Percentiles rank a stretch among this genome's conserved stretches.
phyloP scores from a whole-genome alignment of 2,329 filamentous ascomycete genomes.

The Epichloe scottii region DNA sequence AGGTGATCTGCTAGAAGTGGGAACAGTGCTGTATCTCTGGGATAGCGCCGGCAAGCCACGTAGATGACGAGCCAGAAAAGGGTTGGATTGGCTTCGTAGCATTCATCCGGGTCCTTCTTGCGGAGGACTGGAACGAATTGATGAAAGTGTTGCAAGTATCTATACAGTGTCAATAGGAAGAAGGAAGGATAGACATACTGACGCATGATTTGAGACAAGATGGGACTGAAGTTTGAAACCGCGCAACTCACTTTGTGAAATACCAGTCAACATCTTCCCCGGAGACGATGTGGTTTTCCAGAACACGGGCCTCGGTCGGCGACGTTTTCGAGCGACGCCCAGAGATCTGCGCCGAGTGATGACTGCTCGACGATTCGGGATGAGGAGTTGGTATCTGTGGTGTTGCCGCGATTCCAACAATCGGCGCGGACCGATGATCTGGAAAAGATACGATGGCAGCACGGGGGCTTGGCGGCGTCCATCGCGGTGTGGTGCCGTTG shows the following conservation, averaged over 20 bases:
- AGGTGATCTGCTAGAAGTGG: conserved; percentile 34
- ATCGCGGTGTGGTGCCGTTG: conserved; percentile 10
- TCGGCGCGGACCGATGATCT: conserved; percentile 7
- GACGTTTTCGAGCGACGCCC: conserved; percentile 13
- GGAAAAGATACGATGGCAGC: conserved; percentile 14
- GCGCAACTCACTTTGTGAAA: conserved; percentile 33
- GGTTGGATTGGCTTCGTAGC: conserved; percentile 33
- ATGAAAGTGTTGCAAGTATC: conserved; percentile 40
- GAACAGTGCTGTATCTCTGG: conserved; percentile 28
- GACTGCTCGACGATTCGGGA: conserved; percentile 11
- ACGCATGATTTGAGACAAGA: background rate
- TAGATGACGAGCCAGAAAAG: conserved; percentile 45
- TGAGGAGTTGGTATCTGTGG: conserved; percentile 14
- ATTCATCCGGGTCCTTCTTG: conserved; percentile 35
- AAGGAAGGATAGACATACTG: too few relatives aligned
- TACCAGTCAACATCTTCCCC: conserved; percentile 43
- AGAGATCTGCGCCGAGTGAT: conserved; percentile 7
- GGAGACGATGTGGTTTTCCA: conserved; percentile 35
- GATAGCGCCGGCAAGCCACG: conserved; percentile 36
- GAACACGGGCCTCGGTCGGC: conserved; percentile 27
- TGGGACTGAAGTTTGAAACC: background rate
- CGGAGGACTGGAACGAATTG: conserved; percentile 39
- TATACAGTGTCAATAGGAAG: conserved; percentile 10
- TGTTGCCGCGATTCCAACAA: conserved; percentile 6
- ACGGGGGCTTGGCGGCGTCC: conserved; percentile 17